Evolutionary conservation across 768 basidiomycete genomes (phyloP).

Genomic region (Rhizopogon vulgaris): DNA sequence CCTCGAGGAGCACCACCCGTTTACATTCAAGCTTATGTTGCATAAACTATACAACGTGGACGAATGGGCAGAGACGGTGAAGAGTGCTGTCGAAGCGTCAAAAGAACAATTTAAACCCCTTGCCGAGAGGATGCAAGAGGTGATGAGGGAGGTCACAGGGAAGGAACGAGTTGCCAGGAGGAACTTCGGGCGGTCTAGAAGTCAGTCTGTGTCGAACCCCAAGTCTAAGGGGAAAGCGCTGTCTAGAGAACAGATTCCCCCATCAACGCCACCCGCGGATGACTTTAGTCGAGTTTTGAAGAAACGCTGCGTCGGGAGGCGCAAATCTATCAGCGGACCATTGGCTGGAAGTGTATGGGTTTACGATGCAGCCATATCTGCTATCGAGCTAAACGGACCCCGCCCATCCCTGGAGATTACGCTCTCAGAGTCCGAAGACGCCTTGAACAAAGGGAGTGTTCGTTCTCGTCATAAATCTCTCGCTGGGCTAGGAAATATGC

Average conservation of each 20-base stretch:
- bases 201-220: slow-evolving; percentile 25
- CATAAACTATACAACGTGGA: slow-evolving; percentile 58
- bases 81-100: slow-evolving; percentile 45
- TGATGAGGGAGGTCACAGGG: slow-evolving; percentile 9
- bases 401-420: slow-evolving; percentile 17
- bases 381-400: slow-evolving; percentile 26
- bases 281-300: slow-evolving; percentile 35
- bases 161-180: slow-evolving; percentile 12
- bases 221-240: slow-evolving; percentile 7
- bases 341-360: slow-evolving; percentile 35
- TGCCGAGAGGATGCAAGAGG: slow-evolving; percentile 28
- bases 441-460: not conserved
- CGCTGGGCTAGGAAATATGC: slow-evolving; percentile 12
- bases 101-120: slow-evolving; percentile 53
- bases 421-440: slow-evolving; percentile 6
- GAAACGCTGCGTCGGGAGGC: slow-evolving; percentile 49
- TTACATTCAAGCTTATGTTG: slow-evolving; percentile 64
- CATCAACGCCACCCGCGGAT: not conserved
- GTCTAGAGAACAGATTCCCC: not conserved
- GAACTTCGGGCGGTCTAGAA: slow-evolving; percentile 24
- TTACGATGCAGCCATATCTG: slow-evolving; percentile 45
- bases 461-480: slow-evolving; percentile 22
- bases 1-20: slow-evolving; percentile 36
- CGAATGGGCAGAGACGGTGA: slow-evolving; percentile 54
- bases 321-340: slow-evolving; percentile 37